Base-by-base conservation (phyloP, 2,329 filamentous ascomycete species). In the Cadophora malorum region DNA sequence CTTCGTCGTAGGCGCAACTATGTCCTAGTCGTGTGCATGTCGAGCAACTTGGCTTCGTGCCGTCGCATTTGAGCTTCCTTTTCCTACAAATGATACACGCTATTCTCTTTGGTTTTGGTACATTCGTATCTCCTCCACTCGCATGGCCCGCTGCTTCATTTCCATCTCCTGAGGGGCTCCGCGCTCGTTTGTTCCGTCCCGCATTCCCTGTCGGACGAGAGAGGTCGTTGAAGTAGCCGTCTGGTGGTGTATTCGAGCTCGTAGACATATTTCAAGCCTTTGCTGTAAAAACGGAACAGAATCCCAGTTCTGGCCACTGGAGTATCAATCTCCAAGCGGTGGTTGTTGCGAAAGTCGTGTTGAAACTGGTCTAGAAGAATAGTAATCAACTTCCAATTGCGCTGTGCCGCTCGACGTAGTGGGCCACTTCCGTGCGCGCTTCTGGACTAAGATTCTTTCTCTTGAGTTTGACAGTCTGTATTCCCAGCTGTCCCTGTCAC, bases 51-150 rank as follows among this genome's bases (percentile, higher is more conserved):
- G 89, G 89, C 70, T 86, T 86, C 55, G 81, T 81, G 23, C 89
- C 88, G 78, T 92, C 89, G 75, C 89, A 91, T 78, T 86, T 85
- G 81, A 97, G 83, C 81, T 98, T 98, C 78, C 95, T 87, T 81
- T 94, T 96, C 75, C 95, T 86, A 78, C 96, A 99, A 70, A 98
- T 90, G 77, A 97, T 92, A 79, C 96, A 99, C 47, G 96, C 96
- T 75, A 98, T 91, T 73, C 95, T 88, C 84, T 98, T 98, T n/a
- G 90, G 90, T 76, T 92, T 92, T 61, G 91, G 90, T 25, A 93
- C 84, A 74, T 79, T 84, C 71, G 89, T 88, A 73, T 86, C 85
- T 52, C 70, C 79, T 69, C 83, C 82, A 68, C 81, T 81, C 66
- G 78, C 76, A 64, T 77, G 74, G 68, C 80, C 80, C 65, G 78